Base-by-base conservation (phyloP, 2,329 filamentous ascomycete species). In the Alternaria longipes region DNA sequence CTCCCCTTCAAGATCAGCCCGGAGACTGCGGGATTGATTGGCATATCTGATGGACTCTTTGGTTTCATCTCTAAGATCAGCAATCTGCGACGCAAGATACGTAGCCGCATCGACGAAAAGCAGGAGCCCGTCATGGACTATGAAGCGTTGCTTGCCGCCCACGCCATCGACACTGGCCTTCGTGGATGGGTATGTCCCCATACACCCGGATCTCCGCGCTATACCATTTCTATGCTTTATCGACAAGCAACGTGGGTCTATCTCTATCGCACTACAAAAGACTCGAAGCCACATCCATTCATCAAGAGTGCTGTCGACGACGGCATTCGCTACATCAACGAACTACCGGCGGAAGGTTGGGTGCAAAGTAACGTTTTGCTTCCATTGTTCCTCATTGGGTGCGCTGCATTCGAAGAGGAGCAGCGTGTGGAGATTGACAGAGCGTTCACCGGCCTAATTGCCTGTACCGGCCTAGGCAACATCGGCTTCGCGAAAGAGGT, bases 11-110 rank as follows among this genome's bases (percentile, higher is more conserved):
- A 86, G 50, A 82, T 85, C 30, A 84, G 85, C 53, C 82, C 84
- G 1, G 82, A 85, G 65, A 85, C 84, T 3, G 85, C 84, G 8
- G 83, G 81, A n/a, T 83, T 97, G 5, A 83, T 97, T 6, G 93
- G 93, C 22, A 90, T 97, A 26, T 88, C 91, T 41, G 93, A 97
- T 71, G 92, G 92, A 1, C 82, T 97, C 2, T 93, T 97, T 74
- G 85, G 86, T 34, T 89, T 91, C 73, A 89, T 97, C 30, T 90
- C 90, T 8, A 88, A 91, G 71, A 94, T 96, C 62, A 93, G 91
- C 2, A 86, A 87, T 12, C 86, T 97, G 38, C 87, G 93, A 42
- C 90, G 94, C 76, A 84, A 84, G 3, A 91, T 97, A 63, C 87
- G 93, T 6, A 81, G 83, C 32, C 89, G 92, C 53, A 89, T 93